These are phyloP conservation scores for Globomyces pollinis-pini DNA, from an alignment of 192 early-diverging fungal genomes.

Conservation along the genomic window DNA sequence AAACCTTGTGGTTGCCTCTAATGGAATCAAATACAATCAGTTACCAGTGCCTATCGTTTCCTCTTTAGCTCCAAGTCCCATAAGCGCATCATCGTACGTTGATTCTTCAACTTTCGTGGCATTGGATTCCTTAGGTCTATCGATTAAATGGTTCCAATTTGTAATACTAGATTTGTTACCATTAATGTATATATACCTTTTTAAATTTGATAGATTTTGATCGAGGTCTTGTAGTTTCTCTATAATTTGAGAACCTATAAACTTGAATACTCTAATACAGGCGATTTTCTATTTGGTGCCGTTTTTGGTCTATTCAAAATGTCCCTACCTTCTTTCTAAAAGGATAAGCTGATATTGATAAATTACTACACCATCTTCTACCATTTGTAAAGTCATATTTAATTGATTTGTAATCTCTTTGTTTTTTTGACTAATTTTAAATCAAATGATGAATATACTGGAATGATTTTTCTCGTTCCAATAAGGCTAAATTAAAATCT, in stretches of 20 bases:
- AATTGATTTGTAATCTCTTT: slow-evolving; percentile 37
- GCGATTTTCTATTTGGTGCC: slow-evolving; percentile 15
- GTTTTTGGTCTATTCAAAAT: slow-evolving; percentile 30
- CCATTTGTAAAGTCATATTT: slow-evolving; percentile 29
- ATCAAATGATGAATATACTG: slow-evolving; percentile 24
- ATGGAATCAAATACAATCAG: slow-evolving; percentile 15
- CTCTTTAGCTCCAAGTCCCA: not conserved
- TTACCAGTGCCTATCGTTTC: slow-evolving; percentile 6
- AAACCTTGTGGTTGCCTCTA: slow-evolving; percentile 38
- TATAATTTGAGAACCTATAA: not conserved
- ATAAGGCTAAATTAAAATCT: slow-evolving; percentile 27
- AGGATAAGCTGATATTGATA: not conserved
- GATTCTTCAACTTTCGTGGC: too few relatives aligned
- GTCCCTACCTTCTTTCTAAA: slow-evolving; percentile 41
- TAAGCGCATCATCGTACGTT: not conserved
- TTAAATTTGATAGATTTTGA: not conserved
- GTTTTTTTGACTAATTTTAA: slow-evolving; percentile 29
- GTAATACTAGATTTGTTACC: not conserved
- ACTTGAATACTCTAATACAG: slow-evolving; percentile 22
- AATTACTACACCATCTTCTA: slow-evolving; percentile 32
- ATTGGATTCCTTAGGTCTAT: too few relatives aligned
- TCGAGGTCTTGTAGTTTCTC: slow-evolving; percentile 1
- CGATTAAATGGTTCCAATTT: slow-evolving; percentile 4
- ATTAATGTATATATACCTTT: slow-evolving; percentile 6
- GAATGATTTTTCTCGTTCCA: slow-evolving; percentile 35